phyloP scores from a whole-genome alignment of 495 filamentous ascomycete species.

The Penicillium maclennaniae region DNA sequence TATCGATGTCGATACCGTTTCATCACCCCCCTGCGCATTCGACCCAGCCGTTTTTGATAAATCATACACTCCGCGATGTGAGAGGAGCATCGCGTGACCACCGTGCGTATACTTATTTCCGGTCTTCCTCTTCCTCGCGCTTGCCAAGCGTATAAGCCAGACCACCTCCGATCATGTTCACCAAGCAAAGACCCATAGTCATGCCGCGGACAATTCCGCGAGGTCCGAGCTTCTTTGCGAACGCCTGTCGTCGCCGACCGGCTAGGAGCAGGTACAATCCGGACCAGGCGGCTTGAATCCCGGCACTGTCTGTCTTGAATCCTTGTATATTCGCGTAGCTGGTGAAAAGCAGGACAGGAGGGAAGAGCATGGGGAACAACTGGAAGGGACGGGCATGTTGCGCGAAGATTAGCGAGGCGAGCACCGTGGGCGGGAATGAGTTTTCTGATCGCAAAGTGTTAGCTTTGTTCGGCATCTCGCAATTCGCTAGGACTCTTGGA shows the following conservation, averaged over 20 bases:
- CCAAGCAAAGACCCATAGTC: conserved; percentile 65
- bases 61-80: conserved; percentile 18
- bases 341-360: conserved; percentile 78
- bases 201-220: conserved; percentile 67
- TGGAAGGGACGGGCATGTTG: conserved; percentile 75
- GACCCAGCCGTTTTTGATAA: conserved; percentile 3
- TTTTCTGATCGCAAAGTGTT: conserved; percentile 56
- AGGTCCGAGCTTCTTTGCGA: conserved; percentile 59
- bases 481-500: background rate
- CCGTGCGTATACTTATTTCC: background rate
- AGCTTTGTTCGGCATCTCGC: background rate
- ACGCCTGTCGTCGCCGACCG: conserved; percentile 55
- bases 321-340: conserved; percentile 78
- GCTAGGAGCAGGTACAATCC: conserved; percentile 80
- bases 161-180: conserved; percentile 68
- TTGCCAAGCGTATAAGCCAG: conserved; percentile 65
- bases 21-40: background rate
- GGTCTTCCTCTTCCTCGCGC: conserved; percentile 51
- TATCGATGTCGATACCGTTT: conserved; percentile 1
- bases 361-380: conserved; percentile 71
- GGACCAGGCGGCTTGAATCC: conserved; percentile 80
- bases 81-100: background rate
- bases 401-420: conserved; percentile 74
- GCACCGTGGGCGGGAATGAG: conserved; percentile 70
- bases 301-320: conserved; percentile 78